Percentiles rank a stretch among this genome's conserved stretches.
phyloP scores from a whole-genome alignment of 2,329 filamentous ascomycete genomes.

The Diaporthe longicolla region DNA sequence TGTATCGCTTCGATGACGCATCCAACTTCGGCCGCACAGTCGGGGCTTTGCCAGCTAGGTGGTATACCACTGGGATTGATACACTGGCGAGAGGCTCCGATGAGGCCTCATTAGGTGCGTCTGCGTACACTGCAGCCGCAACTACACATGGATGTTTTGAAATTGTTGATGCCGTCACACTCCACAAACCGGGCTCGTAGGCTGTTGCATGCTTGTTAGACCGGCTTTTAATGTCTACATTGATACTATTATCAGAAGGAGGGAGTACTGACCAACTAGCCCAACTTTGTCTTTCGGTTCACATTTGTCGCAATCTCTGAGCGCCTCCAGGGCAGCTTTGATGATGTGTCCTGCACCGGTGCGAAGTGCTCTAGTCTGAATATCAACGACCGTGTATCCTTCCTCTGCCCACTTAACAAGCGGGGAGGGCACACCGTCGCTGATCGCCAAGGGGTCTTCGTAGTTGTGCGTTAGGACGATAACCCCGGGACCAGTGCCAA shows the following conservation, averaged over 20 bases:
- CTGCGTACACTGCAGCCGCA: slow-evolving; percentile 39
- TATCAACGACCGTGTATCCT: slow-evolving; percentile 41
- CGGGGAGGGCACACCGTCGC: slow-evolving; percentile 34
- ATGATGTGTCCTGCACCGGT: slow-evolving; percentile 1
- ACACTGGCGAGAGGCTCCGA: background rate
- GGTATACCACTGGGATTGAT: slow-evolving; percentile 35
- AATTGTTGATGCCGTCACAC: slow-evolving; percentile 25
- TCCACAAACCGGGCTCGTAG: slow-evolving; percentile 39
- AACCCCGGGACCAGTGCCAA: slow-evolving; percentile 48
- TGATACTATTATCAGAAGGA: background rate
- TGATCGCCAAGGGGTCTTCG: slow-evolving; percentile 39
- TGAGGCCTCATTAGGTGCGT: slow-evolving; percentile 13
- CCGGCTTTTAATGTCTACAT: background rate
- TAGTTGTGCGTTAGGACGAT: slow-evolving; percentile 44
- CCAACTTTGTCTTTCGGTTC: slow-evolving; percentile 41
- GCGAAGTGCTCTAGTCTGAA: slow-evolving; percentile 32
- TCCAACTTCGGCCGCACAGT: background rate
- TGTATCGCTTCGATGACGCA: slow-evolving; percentile 15
- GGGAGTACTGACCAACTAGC: slow-evolving; percentile 35
- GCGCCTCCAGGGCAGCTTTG: slow-evolving; percentile 23
- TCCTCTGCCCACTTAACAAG: slow-evolving; percentile 43
- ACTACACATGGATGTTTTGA: slow-evolving; percentile 30
- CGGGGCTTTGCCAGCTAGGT: slow-evolving; percentile 36
- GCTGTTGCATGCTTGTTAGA: slow-evolving; percentile 18
- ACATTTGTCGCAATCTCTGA: slow-evolving; percentile 34